A percentile compares a stretch with the other conserved stretches of the same genome.
Evolutionary conservation across 2,329 filamentous ascomycete species (phyloP).

Genomic region (Epichloe coenophiala): DNA sequence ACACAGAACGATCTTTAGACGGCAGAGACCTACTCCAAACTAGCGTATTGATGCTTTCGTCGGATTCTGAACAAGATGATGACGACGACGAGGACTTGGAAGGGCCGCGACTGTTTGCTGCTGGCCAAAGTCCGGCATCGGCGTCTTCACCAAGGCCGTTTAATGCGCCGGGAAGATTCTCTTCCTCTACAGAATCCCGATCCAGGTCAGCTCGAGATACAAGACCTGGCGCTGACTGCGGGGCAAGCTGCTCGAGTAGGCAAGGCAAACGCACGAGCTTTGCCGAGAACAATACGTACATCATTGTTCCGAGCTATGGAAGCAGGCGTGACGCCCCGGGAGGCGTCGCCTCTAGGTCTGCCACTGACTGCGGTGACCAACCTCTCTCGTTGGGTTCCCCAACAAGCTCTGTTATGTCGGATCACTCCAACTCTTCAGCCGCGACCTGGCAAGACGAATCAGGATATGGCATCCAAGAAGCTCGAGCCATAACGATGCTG

Average conservation of each 20-base stretch:
- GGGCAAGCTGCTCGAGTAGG: slow-evolving; percentile 14
- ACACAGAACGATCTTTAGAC: slow-evolving; percentile 31
- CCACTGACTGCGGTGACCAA: slow-evolving; percentile 13
- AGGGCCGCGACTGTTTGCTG: background rate
- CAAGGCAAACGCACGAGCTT: slow-evolving; percentile 28
- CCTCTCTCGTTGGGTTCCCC: slow-evolving; percentile 12
- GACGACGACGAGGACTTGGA: slow-evolving; percentile 9
- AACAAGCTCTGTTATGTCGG: slow-evolving; percentile 23
- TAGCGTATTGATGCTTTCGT: slow-evolving; percentile 43
- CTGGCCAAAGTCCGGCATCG: background rate
- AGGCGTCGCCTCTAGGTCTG: slow-evolving; percentile 11
- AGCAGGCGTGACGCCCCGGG: slow-evolving; percentile 5
- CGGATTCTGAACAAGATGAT: slow-evolving; percentile 39
- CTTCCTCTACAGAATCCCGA: slow-evolving; percentile 2
- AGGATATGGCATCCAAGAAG: slow-evolving; percentile 23
- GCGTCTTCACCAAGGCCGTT: background rate
- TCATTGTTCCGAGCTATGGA: slow-evolving; percentile 23
- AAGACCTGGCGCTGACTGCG: background rate
- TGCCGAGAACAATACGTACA: slow-evolving; percentile 26
- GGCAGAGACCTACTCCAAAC: slow-evolving; percentile 39
- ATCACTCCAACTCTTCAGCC: slow-evolving; percentile 22
- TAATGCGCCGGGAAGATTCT: slow-evolving; percentile 1
- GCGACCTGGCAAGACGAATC: slow-evolving; percentile 19
- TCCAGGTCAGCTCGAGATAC: slow-evolving; percentile 8
- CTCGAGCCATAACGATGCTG: slow-evolving; percentile 24